These are phyloP conservation scores for Dactylis glomerata DNA, from an alignment of 176 grass and related monocot genomes.

Conservation along the genomic window DNA sequence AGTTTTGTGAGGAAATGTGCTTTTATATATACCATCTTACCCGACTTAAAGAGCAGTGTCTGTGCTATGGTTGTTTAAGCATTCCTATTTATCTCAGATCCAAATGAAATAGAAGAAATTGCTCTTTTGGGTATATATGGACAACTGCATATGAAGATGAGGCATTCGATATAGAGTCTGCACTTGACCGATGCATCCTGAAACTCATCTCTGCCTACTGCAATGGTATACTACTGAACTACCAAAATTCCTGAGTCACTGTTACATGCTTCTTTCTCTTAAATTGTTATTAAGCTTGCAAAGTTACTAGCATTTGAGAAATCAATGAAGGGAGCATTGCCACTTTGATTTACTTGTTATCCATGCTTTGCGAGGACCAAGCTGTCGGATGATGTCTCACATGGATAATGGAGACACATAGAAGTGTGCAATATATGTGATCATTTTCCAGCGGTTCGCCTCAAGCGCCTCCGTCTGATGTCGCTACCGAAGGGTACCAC, in stretches of 20 bases:
- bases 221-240: constrained; percentile 56
- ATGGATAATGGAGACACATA: too few species aligned
- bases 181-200: constrained; percentile 83
- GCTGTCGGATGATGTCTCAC: too few species aligned
- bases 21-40: too few species aligned
- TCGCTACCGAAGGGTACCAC: too few species aligned
- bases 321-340: constrained; percentile 87
- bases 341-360: too few species aligned
- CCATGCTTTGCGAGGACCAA: too few species aligned
- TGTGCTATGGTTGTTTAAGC: constrained; percentile 26
- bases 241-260: neutral
- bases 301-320: constrained; percentile 76
- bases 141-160: constrained; percentile 67
- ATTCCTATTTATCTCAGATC: constrained; percentile 47
- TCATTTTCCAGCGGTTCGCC: too few species aligned
- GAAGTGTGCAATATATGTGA: too few species aligned
- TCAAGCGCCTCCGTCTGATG: too few species aligned
- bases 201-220: constrained; percentile 90
- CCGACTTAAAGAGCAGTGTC: too few species aligned
- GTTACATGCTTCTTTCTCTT: constrained; percentile 9
- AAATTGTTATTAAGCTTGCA: constrained; percentile 56
- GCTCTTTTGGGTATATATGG: constrained; percentile 38
- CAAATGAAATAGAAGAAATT: constrained; percentile 62
- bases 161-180: constrained; percentile 75
- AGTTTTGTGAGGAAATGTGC: too few species aligned